phyloP scores from a whole-genome alignment of 768 basidiomycete species.

The Lentinula raphanica region DNA sequence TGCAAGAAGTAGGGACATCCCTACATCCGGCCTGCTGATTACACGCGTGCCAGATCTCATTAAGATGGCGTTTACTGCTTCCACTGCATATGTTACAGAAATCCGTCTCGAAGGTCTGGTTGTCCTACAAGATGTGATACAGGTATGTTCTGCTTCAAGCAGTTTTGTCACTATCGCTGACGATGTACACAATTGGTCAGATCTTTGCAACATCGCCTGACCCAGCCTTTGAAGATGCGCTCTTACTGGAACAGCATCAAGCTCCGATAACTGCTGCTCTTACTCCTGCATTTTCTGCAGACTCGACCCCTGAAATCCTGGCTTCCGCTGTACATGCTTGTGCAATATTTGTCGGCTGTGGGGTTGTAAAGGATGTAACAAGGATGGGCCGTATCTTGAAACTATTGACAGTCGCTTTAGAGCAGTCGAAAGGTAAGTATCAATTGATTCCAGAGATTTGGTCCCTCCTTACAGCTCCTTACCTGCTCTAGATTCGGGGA shows the following conservation, averaged over 20 bases:
- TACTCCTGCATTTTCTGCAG: constrained; percentile 92
- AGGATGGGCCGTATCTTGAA: constrained; percentile 95
- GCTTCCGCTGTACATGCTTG: constrained; percentile 91
- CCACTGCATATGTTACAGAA: constrained; percentile 93
- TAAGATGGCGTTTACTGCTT: constrained; percentile 96
- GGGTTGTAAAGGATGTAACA: constrained; percentile 83
- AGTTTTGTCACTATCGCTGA: neutral
- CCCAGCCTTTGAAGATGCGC: constrained; percentile 85
- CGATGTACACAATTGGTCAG: constrained; percentile 34
- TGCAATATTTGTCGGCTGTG: constrained; percentile 92
- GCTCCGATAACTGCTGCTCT: constrained; percentile 97
- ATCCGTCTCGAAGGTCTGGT: constrained; percentile 88
- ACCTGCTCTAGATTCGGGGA: constrained; percentile 60
- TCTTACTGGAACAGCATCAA: constrained; percentile 94
- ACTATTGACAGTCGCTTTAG: constrained; percentile 78
- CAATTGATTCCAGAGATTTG: constrained; percentile 3
- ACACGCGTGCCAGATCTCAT: constrained; percentile 90
- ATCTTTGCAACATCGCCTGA: constrained; percentile 84
- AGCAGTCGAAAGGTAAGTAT: constrained; percentile 77
- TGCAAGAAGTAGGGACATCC: constrained; percentile 57
- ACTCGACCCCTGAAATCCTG: constrained; percentile 92
- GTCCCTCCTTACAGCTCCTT: neutral
- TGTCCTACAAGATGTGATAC: constrained; percentile 87
- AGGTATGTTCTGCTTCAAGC: constrained; percentile 45
- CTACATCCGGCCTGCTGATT: constrained; percentile 62